Evolutionary conservation across 768 basidiomycete species (phyloP).

Genomic region (Agrocybe pediades): DNA sequence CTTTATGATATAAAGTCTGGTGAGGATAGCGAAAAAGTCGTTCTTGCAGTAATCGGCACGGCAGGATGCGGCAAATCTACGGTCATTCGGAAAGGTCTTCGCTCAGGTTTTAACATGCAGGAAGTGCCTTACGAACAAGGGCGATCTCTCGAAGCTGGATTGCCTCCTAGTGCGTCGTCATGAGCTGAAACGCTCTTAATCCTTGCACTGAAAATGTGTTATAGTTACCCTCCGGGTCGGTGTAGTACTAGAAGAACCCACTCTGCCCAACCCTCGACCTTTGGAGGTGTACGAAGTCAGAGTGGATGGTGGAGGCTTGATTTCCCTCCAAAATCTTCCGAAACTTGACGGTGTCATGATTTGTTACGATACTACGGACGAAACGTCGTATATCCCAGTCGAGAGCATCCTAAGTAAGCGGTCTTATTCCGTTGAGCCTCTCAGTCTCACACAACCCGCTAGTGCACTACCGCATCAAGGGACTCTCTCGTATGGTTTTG

Average conservation of each 20-base stretch:
- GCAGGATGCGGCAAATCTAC: slow-evolving; percentile 84
- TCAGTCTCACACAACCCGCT: slow-evolving; percentile 4
- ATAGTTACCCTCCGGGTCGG: slow-evolving; percentile 34
- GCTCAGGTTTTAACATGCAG: slow-evolving; percentile 50
- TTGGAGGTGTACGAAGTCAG: slow-evolving; percentile 56
- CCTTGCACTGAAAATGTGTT: neutral
- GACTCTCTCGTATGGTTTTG: slow-evolving; percentile 70
- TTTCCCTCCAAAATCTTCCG: slow-evolving; percentile 59
- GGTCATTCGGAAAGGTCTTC: slow-evolving; percentile 77
- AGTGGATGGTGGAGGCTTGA: slow-evolving; percentile 30
- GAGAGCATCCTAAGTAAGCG: slow-evolving; percentile 74
- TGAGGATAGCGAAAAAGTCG: too few relatives aligned
- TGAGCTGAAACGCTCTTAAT: neutral
- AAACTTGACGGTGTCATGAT: slow-evolving; percentile 77
- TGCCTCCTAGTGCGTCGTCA: slow-evolving; percentile 20
- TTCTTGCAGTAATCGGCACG: slow-evolving; percentile 79
- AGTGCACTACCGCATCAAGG: slow-evolving; percentile 62
- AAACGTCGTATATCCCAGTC: slow-evolving; percentile 65
- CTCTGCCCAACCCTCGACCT: slow-evolving; percentile 15
- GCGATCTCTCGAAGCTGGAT: slow-evolving; percentile 24
- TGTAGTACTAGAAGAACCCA: slow-evolving; percentile 16
- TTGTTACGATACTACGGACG: slow-evolving; percentile 78
- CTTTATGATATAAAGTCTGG: too few relatives aligned
- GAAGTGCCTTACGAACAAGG: slow-evolving; percentile 37
- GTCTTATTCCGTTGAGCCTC: slow-evolving; percentile 17